Percentiles rank a stretch among this genome's conserved stretches.
Evolutionary conservation across 129 eudicot genomes (phyloP).

Genomic region (Cynara cardunculus): DNA sequence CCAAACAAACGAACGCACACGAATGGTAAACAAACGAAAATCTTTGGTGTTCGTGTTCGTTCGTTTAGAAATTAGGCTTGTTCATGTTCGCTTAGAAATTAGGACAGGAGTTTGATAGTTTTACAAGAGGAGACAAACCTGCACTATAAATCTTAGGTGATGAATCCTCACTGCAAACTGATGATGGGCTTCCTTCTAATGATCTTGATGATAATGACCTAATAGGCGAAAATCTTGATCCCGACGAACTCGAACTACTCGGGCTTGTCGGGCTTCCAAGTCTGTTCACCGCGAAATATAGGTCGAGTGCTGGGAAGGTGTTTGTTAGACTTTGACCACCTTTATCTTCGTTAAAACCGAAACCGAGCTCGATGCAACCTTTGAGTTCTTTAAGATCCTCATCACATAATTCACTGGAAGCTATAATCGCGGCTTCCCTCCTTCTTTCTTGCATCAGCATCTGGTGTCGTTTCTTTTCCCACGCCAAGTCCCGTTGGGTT

Average conservation of each 20-base stretch:
- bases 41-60: no score
- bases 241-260: slow-evolving; percentile 24
- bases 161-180: slow-evolving; percentile 30
- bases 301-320: slow-evolving; percentile 52
- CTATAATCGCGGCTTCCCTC: slow-evolving; percentile 1
- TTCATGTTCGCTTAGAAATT: no score
- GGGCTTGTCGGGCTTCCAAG: slow-evolving; percentile 47
- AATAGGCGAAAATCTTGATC: slow-evolving; percentile 12
- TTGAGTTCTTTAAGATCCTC: slow-evolving; percentile 53
- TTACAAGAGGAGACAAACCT: slow-evolving; percentile 24
- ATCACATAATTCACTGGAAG: slow-evolving; percentile 32
- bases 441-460: slow-evolving; percentile 31
- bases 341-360: slow-evolving; percentile 42
- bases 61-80: no score
- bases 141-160: slow-evolving; percentile 44
- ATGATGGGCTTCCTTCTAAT: slow-evolving; percentile 16
- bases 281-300: slow-evolving; percentile 51
- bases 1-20: no score
- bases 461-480: slow-evolving; percentile 52
- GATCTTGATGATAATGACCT: slow-evolving; percentile 22
- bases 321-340: slow-evolving; percentile 44
- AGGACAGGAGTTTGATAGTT: not conserved
- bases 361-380: slow-evolving; percentile 57
- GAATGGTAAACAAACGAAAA: no score
- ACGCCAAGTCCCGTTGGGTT: slow-evolving; percentile 36